These are phyloP conservation scores for Pseudonitzschia multistriata DNA, from an alignment of 108 stramenopile species.

Conservation along the genomic window DNA sequence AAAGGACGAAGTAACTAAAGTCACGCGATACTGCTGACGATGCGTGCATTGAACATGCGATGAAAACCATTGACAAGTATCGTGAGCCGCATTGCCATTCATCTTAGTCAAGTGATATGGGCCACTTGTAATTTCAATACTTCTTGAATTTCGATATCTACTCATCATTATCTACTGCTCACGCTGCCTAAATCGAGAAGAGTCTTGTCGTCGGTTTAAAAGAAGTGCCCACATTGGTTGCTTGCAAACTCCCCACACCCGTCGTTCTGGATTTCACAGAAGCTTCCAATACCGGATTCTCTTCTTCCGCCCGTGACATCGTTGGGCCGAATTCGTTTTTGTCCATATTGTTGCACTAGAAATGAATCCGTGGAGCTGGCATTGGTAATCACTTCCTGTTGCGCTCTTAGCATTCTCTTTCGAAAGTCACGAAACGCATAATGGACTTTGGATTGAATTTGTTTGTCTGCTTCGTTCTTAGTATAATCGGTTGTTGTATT, in stretches of 20 bases:
- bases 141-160: too few species aligned
- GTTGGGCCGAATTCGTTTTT: background rate
- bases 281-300: background rate
- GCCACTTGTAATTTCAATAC: too few species aligned
- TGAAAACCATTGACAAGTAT: too few species aligned
- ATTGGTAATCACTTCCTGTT: background rate
- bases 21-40: too few species aligned
- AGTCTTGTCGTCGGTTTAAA: background rate
- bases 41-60: too few species aligned
- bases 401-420: slow-evolving; percentile 5
- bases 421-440: slow-evolving; percentile 14
- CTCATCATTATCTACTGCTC: background rate
- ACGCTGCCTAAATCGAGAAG: background rate
- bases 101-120: too few species aligned
- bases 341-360: background rate
- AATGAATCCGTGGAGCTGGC: background rate
- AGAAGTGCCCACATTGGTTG: slow-evolving; percentile 3
- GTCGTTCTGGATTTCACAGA: background rate
- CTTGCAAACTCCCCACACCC: background rate
- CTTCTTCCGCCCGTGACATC: background rate
- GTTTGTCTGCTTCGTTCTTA: background rate
- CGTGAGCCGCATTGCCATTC: too few species aligned
- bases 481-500: background rate
- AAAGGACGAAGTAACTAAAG: too few species aligned
- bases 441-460: slow-evolving; percentile 10